Conservation (phyloP, 164 flowering plant genomes). For the Tetracentron sinense region DNA sequence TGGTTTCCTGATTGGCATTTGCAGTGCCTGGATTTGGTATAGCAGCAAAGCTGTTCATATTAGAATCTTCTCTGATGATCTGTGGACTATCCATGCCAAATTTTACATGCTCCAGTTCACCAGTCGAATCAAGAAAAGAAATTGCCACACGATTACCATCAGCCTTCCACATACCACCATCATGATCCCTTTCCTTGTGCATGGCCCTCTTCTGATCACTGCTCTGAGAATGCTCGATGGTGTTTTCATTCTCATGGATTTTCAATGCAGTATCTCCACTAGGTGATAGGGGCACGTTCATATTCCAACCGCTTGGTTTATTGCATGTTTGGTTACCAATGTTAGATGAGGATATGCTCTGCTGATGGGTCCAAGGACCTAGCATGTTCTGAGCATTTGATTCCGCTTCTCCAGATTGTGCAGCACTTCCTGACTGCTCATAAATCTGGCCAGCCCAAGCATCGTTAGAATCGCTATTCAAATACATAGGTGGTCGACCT, state of each 20-base stretch:
- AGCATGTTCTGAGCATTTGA: conserved; percentile 23
- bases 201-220: neutral
- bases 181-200: neutral
- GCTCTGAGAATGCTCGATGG: conserved; percentile 4
- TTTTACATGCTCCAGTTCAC: neutral
- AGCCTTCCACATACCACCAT: neutral
- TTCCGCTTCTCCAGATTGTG: conserved; percentile 14
- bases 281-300: conserved; percentile 17
- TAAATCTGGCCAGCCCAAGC: conserved; percentile 32
- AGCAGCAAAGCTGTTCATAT: conserved; percentile 4
- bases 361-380: conserved; percentile 28
- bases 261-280: conserved; percentile 4
- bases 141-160: neutral
- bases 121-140: neutral
- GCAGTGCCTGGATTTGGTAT: conserved; percentile 1
- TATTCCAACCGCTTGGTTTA: conserved; percentile 25
- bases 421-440: conserved; percentile 31
- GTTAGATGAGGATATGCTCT: conserved; percentile 20
- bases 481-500: conserved; percentile 29
- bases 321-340: conserved; percentile 16
- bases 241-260: neutral
- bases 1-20: conserved; percentile 12
- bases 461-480: conserved; percentile 28
- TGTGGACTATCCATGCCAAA: conserved; percentile 2
- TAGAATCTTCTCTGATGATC: conserved; percentile 10